Conservation (phyloP, 441 rosid genomes). For the Raphanus hybrid region DNA sequence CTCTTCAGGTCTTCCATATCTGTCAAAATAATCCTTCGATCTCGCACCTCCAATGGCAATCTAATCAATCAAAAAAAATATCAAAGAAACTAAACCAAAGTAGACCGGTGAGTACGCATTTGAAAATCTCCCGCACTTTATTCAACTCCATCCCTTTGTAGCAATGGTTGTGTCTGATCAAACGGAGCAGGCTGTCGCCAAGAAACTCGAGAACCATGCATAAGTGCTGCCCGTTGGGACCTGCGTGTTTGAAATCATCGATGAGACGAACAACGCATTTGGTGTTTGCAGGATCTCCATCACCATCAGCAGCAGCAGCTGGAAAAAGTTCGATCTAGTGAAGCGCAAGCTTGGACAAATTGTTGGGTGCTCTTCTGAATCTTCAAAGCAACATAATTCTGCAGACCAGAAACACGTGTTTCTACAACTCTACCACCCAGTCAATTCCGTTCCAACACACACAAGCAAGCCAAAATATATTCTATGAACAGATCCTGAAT, state of each 20-base stretch:
- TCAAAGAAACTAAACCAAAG: too few species aligned
- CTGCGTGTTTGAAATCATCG: constrained; percentile 82
- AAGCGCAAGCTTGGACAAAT: constrained; percentile 83
- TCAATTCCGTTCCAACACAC: too few species aligned
- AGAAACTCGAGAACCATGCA: constrained; percentile 95
- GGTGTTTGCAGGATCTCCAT: constrained; percentile 66
- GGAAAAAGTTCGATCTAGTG: constrained; percentile 84
- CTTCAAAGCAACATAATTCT: constrained; percentile 87
- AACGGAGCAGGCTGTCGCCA: constrained; percentile 80
- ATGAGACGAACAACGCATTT: constrained; percentile 69
- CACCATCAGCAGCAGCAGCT: constrained; percentile 46
- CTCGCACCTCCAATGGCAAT: too few species aligned
- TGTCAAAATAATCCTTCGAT: too few species aligned
- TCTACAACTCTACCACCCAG: too few species aligned
- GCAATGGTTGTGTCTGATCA: constrained; percentile 62
- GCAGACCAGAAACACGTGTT: not conserved
- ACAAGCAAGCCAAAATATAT: too few species aligned
- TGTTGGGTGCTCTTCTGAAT: constrained; percentile 92
- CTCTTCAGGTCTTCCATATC: too few species aligned
- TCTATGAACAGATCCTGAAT: too few species aligned
- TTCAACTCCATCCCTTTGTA: constrained; percentile 72
- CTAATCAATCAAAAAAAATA: too few species aligned
- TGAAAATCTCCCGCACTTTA: constrained; percentile 86
- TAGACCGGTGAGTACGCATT: constrained; percentile 73
- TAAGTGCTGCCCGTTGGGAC: constrained; percentile 90